Percentiles rank a stretch among this genome's conserved stretches.
phyloP scores from a whole-genome alignment of 1,139 yeast genomes.

The Scheffersomyces quercinus region DNA sequence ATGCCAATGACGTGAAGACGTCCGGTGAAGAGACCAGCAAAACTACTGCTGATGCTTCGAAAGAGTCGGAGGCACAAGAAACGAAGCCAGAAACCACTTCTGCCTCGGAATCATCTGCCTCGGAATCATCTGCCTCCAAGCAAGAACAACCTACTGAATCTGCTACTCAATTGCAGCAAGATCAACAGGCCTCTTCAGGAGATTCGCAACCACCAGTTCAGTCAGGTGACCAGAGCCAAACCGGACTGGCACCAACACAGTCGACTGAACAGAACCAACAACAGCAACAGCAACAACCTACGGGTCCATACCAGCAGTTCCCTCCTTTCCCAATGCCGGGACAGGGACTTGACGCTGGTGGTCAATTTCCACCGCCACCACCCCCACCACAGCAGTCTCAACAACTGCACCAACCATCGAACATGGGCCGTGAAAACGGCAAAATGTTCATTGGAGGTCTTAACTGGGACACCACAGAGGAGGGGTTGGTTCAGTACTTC shows the following conservation, averaged over 20 bases:
- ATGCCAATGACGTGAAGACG: neutral
- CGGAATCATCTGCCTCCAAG: conserved; percentile 9
- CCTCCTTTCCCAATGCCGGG: conserved; percentile 3
- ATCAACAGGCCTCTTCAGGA: conserved; percentile 19
- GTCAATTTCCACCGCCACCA: conserved; percentile 2
- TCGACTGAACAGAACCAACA: conserved; percentile 2
- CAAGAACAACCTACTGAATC: conserved; percentile 5
- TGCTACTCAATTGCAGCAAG: conserved; percentile 8
- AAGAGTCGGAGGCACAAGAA: neutral
- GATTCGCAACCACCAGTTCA: conserved; percentile 7
- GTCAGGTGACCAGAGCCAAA: no score
- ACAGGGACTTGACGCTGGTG: neutral
- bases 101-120: conserved; percentile 7
- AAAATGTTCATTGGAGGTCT: conserved; percentile 98
- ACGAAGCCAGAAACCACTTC: neutral
- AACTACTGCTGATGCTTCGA: neutral
- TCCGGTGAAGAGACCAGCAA: neutral
- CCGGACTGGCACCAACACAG: neutral
- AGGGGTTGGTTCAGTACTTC: conserved; percentile 75
- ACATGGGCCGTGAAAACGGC: conserved; percentile 56
- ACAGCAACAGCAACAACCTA: conserved; percentile 10
- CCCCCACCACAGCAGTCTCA: conserved; percentile 1
- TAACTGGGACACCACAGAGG: conserved; percentile 98
- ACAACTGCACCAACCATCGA: conserved; percentile 30
- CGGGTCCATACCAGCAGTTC: conserved; percentile 5